Base-by-base conservation (phyloP, 306 rosid genomes). In the Canavalia gladiata region DNA sequence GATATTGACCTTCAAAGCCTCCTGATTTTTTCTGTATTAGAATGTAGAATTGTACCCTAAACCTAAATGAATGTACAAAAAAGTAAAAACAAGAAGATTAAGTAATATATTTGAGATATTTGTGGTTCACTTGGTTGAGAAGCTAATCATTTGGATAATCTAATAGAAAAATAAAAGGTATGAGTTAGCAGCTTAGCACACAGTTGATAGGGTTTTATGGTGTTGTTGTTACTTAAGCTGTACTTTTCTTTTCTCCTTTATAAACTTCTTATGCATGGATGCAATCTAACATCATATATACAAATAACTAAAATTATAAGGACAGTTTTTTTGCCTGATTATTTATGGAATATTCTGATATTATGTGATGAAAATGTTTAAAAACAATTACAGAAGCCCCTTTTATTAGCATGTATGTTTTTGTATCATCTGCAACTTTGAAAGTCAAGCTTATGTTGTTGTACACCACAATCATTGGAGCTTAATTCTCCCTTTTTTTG, bases 121-220 rank as follows among this genome's bases (percentile, higher is more conserved):
- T 69, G 51, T 79, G 63, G 43, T 56, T 68, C 33, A 18, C 41
- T 10, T 58, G 71, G 55, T 45, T 79, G 76, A 58, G 46, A 46
- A 70, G 39, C 42, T 68, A 41, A 68, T 56, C 30, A 45, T 79
- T 58, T 70, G 30, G 25, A 68, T 50, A 8, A 25, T 1, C 1
- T 30, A 37, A 43, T 31, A 29, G 4, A 41, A 51, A 73, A 28
- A 3, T 49, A 12, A 33, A 54, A 62, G 7, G 41, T 29, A 43
- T 52, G 65, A 35, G 70, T 64, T 60, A 18, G 29, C 1, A 29
- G 9, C 49, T 37, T 37, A 37, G 41, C 41, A 37, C 13, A 47
- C 12, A 7, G 49, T 18, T 4, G 63, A 56, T 6, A 5, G 49
- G 28, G 35, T 13, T 60, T 18, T 45, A 8, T 52, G 65, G 59